Percentiles rank a stretch among this genome's conserved stretches.
Evolutionary conservation across 2,329 filamentous ascomycete species (phyloP).

Genomic region (Zarea fungicola): DNA sequence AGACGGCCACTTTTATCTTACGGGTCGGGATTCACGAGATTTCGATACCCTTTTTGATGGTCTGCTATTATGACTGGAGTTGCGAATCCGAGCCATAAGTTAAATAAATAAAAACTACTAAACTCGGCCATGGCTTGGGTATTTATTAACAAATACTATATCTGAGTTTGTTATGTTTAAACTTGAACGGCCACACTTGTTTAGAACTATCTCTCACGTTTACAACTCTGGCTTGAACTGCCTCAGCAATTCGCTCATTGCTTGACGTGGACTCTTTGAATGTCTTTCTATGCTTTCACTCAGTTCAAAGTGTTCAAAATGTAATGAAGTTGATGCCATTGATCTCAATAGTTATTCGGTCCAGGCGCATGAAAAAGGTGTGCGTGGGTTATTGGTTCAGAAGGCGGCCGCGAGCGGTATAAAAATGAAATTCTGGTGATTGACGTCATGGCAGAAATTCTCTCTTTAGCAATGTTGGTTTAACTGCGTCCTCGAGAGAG

Average conservation of each 20-base stretch:
- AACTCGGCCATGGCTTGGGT: too few relatives aligned
- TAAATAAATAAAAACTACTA: too few relatives aligned
- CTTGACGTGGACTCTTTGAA: constrained; percentile 34
- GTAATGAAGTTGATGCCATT: too few relatives aligned
- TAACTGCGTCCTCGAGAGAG: constrained; percentile 19
- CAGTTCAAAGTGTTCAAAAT: constrained; percentile 43
- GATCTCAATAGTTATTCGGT: too few relatives aligned
- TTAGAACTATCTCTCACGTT: constrained; percentile 38
- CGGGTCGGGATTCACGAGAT: too few relatives aligned
- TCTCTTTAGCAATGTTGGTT: constrained; percentile 28
- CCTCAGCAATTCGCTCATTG: constrained; percentile 36
- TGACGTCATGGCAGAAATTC: constrained; percentile 44
- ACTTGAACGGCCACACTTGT: too few relatives aligned
- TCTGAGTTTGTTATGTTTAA: too few relatives aligned
- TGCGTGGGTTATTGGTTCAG: constrained; percentile 35
- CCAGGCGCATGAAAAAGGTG: neutral
- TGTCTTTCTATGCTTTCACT: constrained; percentile 34
- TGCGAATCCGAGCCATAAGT: too few relatives aligned
- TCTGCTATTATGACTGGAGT: too few relatives aligned
- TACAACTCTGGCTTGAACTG: constrained; percentile 42
- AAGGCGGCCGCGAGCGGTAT: constrained; percentile 40
- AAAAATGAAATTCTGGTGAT: constrained; percentile 35
- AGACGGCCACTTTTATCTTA: too few relatives aligned
- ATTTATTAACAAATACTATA: too few relatives aligned
- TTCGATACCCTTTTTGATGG: too few relatives aligned